Conservation (phyloP, 352 stramenopile genomes). For the Globisporangium apiculatum region DNA sequence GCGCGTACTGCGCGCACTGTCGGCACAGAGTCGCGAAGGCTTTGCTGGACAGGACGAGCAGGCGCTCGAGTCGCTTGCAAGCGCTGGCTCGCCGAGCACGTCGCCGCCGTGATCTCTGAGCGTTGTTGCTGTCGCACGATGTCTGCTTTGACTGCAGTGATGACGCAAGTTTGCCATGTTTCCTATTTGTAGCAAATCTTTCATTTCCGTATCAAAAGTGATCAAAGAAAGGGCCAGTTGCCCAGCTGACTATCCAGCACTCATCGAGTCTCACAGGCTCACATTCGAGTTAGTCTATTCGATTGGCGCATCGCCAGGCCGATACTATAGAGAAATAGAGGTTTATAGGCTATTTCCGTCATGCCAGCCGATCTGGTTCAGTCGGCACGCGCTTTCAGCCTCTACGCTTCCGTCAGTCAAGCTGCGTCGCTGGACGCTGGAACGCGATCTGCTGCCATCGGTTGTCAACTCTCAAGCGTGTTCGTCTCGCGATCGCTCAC, state of each 20-base stretch:
- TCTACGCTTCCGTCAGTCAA: conserved; percentile 7
- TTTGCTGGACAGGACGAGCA: conserved; percentile 14
- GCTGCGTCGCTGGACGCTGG: conserved; percentile 4
- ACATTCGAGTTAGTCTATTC: neutral
- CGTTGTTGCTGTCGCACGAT: neutral
- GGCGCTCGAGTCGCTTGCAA: conserved; percentile 3
- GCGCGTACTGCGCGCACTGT: conserved; percentile 45
- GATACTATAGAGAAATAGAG: neutral
- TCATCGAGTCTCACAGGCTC: neutral
- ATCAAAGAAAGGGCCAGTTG: too few species aligned
- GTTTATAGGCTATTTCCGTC: conserved; percentile 3
- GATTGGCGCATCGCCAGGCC: neutral
- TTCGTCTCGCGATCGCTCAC: neutral
- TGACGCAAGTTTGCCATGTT: too few species aligned
- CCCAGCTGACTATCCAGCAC: neutral
- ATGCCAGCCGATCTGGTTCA: conserved; percentile 1
- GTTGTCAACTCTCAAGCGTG: neutral
- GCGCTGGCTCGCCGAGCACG: neutral
- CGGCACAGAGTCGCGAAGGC: conserved; percentile 52
- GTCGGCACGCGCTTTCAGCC: neutral
- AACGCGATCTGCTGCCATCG: neutral
- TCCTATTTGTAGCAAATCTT: too few species aligned
- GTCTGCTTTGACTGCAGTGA: too few species aligned
- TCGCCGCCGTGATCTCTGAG: neutral
- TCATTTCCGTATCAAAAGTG: too few species aligned